Evolutionary conservation across 306 rosid species (phyloP).

Genomic region (Acacia acuminata): DNA sequence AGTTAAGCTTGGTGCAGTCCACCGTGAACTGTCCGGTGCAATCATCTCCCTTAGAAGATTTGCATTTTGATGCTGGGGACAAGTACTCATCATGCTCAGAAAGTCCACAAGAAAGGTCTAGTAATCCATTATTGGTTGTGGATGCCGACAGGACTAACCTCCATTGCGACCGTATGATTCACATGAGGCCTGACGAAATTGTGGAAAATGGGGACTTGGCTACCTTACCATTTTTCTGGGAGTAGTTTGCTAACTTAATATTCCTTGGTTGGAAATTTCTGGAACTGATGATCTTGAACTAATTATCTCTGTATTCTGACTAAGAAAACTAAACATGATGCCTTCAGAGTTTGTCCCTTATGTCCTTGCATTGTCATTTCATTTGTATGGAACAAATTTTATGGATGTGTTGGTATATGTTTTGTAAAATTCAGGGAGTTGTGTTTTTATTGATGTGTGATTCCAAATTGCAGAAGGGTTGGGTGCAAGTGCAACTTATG

Average conservation of each 20-base stretch:
- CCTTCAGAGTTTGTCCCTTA: too few species aligned
- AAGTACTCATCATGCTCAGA: conserved; percentile 35
- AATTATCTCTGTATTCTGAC: conserved; percentile 5
- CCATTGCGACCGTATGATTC: conserved; percentile 48
- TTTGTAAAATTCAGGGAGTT: neutral
- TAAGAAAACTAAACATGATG: conserved; percentile 11
- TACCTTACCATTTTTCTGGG: conserved; percentile 65
- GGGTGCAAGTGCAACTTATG: neutral
- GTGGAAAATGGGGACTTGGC: conserved; percentile 50
- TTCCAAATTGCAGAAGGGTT: neutral
- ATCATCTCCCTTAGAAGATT: conserved; percentile 41
- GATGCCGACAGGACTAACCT: conserved; percentile 41
- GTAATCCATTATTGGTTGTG: conserved; percentile 25
- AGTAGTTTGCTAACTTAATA: conserved; percentile 34
- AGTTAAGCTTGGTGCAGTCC: conserved; percentile 49
- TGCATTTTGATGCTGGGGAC: conserved; percentile 37
- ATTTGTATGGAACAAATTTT: neutral
- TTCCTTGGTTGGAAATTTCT: neutral
- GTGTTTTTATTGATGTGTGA: neutral
- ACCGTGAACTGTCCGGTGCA: conserved; percentile 46
- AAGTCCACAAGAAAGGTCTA: conserved; percentile 36
- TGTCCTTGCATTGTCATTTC: neutral
- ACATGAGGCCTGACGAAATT: conserved; percentile 47
- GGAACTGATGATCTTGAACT: conserved; percentile 5
- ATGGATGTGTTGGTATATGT: neutral